A percentile compares a stretch with the other conserved stretches of the same genome.
These are phyloP conservation scores for Dactylis glomerata DNA, from an alignment of 176 grass and related monocot genomes.

Conservation along the genomic window DNA sequence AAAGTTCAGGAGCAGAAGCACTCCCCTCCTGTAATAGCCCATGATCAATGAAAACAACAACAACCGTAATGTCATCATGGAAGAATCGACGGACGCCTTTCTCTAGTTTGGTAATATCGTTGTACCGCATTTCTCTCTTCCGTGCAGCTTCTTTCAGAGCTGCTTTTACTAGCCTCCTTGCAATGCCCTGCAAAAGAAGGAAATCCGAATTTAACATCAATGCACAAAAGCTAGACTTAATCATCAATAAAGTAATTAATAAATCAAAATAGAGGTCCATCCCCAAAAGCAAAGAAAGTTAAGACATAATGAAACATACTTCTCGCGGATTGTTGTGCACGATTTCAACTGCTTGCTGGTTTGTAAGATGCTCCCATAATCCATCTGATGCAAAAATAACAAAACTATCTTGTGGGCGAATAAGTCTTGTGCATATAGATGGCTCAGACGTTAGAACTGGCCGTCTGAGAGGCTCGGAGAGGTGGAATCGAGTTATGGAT, in stretches of 20 bases:
- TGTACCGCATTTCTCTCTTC: slow-evolving; percentile 59
- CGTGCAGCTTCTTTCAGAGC: slow-evolving; percentile 57
- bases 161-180: slow-evolving; percentile 51
- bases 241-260: neutral
- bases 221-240: neutral
- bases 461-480: slow-evolving; percentile 65
- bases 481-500: slow-evolving; percentile 75
- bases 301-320: slow-evolving; percentile 5
- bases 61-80: slow-evolving; percentile 63
- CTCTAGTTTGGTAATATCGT: slow-evolving; percentile 50
- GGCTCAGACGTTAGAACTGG: slow-evolving; percentile 84
- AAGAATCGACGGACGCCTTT: slow-evolving; percentile 63
- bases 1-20: slow-evolving; percentile 60
- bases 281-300: neutral
- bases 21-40: slow-evolving; percentile 38
- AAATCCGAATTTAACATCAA: neutral
- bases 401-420: slow-evolving; percentile 77
- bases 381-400: slow-evolving; percentile 95
- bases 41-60: slow-evolving; percentile 52
- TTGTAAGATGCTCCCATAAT: slow-evolving; percentile 93
- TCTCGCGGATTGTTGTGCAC: slow-evolving; percentile 42
- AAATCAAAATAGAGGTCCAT: neutral
- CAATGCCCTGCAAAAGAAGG: slow-evolving; percentile 44
- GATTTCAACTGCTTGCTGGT: slow-evolving; percentile 86
- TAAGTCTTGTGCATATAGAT: slow-evolving; percentile 55